These are phyloP conservation scores for Chalciporus chontae DNA, from an alignment of 768 basidiomycete genomes.

Conservation along the genomic window DNA sequence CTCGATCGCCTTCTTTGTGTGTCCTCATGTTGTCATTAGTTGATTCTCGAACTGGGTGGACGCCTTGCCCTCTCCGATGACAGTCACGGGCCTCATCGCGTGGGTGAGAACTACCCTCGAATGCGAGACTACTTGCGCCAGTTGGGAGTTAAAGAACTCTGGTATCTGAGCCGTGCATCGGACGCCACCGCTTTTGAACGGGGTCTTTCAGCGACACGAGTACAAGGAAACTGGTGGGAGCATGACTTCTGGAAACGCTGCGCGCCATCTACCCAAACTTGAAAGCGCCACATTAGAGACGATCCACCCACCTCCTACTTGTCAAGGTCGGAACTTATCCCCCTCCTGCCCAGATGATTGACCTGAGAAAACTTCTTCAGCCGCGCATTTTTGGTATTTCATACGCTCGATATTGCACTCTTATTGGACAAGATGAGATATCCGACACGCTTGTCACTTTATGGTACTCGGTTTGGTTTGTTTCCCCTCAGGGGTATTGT, in stretches of 20 bases:
- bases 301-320: constrained; percentile 8
- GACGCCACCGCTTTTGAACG: constrained; percentile 27
- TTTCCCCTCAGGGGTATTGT: not conserved
- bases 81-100: constrained; percentile 86
- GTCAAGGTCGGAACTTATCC: constrained; percentile 21
- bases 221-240: constrained; percentile 54
- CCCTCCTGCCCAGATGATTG: constrained; percentile 12
- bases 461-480: constrained; percentile 1
- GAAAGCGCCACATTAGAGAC: constrained; percentile 8
- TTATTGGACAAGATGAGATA: constrained; percentile 4
- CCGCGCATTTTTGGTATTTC: constrained; percentile 19
- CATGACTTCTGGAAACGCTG: constrained; percentile 54
- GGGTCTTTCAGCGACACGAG: constrained; percentile 39
- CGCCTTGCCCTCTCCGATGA: constrained; percentile 90
- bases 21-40: constrained; percentile 39
- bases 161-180: constrained; percentile 48
- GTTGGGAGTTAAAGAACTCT: constrained; percentile 60
- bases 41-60: constrained; percentile 66
- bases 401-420: constrained; percentile 6
- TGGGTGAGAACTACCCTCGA: constrained; percentile 80
- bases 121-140: constrained; percentile 61
- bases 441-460: not conserved
- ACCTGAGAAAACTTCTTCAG: constrained; percentile 12
- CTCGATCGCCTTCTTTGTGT: constrained; percentile 14
- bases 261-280: constrained; percentile 12